Evolutionary conservation across 2,329 filamentous ascomycete species (phyloP), one percentile per base, ranked within the genome.

Genomic region (Ophiocordyceps camponoti-floridani): DNA sequence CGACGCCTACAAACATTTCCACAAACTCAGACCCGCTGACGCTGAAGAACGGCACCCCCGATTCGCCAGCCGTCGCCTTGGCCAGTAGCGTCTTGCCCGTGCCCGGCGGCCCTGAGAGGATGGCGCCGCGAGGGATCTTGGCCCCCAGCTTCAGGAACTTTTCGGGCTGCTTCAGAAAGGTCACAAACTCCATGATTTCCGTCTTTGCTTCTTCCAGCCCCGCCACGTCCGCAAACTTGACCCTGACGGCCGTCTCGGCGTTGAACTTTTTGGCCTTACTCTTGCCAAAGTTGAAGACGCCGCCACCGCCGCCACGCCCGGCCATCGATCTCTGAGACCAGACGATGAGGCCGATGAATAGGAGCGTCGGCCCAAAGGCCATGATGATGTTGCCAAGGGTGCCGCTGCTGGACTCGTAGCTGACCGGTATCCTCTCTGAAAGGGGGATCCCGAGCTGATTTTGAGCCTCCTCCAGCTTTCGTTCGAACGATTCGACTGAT

Each of bases 1-100:
- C 91, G 48, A 98, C 91, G 76, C 91, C 91, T 44, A 98, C 91
- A 59, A 98, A 98, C 89, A 98, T 98, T 66, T 98, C 91, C 30
- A 98, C 89, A 58, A 98, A 98, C 61, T 98, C 91, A 43, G 91
- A 98, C 59, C 91, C 91, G 62, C 87, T 95, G 54, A 98, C 91
- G 56, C 85, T 94, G 73, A 88, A 98, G 73, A 98, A 98, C 0
- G 91, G 91, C 30, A 98, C 91, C 40, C 84, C 82, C 26, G 91
- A 95, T 67, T 98, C 91, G 59, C 91, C 91, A 43, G 91, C 91
- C 10, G 91, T 98, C 13, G 91, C 91, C 68, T 98, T 98, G 50
- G 91, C 91, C 41, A 98, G 76, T 49, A 98, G 68, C 2, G 91
- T 98, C 69, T 98, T 98, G 79, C 91, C 91, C 42, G 91, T 98